A percentile compares a stretch with the other conserved stretches of the same genome.
Conservation (phyloP, 345 rosid genomes). For the Erysimum cheiranthoides region DNA sequence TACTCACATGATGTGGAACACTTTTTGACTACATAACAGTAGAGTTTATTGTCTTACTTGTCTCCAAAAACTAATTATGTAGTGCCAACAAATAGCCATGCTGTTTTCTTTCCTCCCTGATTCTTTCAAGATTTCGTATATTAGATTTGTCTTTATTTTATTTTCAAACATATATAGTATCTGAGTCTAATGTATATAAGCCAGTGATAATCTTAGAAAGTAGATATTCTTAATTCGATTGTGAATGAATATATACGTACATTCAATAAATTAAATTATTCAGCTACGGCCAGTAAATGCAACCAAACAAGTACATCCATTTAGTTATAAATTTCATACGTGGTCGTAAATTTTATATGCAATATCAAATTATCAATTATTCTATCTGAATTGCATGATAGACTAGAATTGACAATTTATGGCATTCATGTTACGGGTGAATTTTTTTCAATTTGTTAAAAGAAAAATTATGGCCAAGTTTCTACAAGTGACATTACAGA, state of each 20-base stretch:
- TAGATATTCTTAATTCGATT: background rate
- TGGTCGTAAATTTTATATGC: background rate
- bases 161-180: background rate
- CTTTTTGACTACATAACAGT: background rate
- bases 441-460: background rate
- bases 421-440: background rate
- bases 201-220: background rate
- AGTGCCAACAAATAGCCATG: constrained; percentile 25
- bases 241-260: background rate
- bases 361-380: background rate
- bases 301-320: background rate
- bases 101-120: constrained; percentile 4
- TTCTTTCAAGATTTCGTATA: background rate
- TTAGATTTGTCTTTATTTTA: background rate
- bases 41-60: constrained; percentile 9
- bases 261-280: background rate
- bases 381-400: background rate
- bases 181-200: background rate
- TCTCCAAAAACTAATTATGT: constrained; percentile 9
- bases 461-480: background rate
- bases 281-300: too few relatives aligned
- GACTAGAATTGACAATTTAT: background rate
- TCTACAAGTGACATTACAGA: background rate
- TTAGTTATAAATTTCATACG: background rate
- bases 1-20: constrained; percentile 20